phyloP scores from a whole-genome alignment of 106 monocot species.

The Vanilla planifolia region DNA sequence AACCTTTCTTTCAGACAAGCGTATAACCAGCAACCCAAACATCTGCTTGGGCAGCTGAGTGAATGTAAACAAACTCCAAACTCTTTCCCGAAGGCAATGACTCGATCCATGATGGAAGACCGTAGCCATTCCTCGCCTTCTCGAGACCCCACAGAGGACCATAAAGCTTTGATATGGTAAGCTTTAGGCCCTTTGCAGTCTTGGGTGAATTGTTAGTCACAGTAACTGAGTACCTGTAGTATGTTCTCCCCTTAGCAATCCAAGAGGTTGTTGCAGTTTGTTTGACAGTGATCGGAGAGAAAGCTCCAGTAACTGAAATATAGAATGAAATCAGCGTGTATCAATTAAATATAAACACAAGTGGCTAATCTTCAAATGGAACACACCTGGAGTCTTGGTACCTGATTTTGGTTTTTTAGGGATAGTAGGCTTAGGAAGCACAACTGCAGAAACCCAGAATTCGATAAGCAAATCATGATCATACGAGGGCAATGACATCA shows the following conservation, averaged over 20 bases:
- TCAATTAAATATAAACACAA: too few species aligned
- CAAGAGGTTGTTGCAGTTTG: conserved; percentile 59
- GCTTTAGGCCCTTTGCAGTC: conserved; percentile 37
- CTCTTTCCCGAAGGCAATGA: conserved; percentile 58
- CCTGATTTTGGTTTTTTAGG: conserved; percentile 1
- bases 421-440: conserved; percentile 9
- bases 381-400: conserved; percentile 17
- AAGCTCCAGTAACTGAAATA: conserved; percentile 13
- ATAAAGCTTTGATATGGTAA: conserved; percentile 43
- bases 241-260: conserved; percentile 30
- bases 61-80: conserved; percentile 67
- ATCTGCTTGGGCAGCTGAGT: conserved; percentile 42
- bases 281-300: conserved; percentile 34
- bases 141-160: conserved; percentile 58
- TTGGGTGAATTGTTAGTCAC: conserved; percentile 60
- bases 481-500: not conserved
- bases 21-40: conserved; percentile 41
- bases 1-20: conserved; percentile 30
- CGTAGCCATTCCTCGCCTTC: conserved; percentile 37
- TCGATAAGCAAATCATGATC: not conserved
- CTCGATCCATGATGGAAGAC: conserved; percentile 42
- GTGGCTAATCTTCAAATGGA: not conserved
- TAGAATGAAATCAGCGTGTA: not conserved
- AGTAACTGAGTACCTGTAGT: conserved; percentile 44
- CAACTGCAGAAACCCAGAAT: conserved; percentile 14